Base-by-base conservation (phyloP, 768 basidiomycete genomes). In the Clathrus columnatus region DNA sequence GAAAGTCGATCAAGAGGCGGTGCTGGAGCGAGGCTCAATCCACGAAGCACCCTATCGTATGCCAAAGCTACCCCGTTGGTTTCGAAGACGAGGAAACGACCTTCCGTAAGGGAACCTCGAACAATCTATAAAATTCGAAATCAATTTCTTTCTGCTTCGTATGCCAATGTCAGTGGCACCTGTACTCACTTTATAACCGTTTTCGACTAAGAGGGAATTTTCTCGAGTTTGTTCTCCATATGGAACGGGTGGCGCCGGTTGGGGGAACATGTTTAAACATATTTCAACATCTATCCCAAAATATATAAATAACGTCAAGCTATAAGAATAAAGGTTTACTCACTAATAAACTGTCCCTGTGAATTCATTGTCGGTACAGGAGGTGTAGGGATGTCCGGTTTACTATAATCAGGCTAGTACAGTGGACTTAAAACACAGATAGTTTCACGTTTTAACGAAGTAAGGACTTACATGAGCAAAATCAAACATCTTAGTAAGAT, bases 31-130 rank as follows among this genome's bases (percentile, higher is more conserved):
- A 48, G 47, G 2, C 36, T n/a, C 36, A 36, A 36, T 14, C n/a
- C 36, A 36, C 36, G 36, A 4, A 18, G 14, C 47, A 17, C 11
- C 14, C 20, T 11, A 18, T 27, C 26, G 48, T 45, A 45, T n/a
- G 43, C 23, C 17, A 56, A 48, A 36, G 44, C 54, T n/a, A 56
- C 20, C 10, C 44, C 44, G 23, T 26, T 16, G 8, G 54, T 10
- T 41, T 59, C 54, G 48, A 57, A 24, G 48, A 58, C 48, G 32
- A 59, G 57, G 50, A 47, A 57, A 29, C 58, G 54, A 29, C 58
- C 58, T 45, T 59, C 58, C 29, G 58, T 59, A 4, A 57, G 10
- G 30, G n/a, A 23, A 6, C 58, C 58, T 20, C 58, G 58, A 26
- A 59, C 50, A 20, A 26, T 7, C 47, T 50, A 47, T 10, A 29